Conservation (phyloP, 371 early-diverging fungal genomes). For the Haplosporangium sp. region DNA sequence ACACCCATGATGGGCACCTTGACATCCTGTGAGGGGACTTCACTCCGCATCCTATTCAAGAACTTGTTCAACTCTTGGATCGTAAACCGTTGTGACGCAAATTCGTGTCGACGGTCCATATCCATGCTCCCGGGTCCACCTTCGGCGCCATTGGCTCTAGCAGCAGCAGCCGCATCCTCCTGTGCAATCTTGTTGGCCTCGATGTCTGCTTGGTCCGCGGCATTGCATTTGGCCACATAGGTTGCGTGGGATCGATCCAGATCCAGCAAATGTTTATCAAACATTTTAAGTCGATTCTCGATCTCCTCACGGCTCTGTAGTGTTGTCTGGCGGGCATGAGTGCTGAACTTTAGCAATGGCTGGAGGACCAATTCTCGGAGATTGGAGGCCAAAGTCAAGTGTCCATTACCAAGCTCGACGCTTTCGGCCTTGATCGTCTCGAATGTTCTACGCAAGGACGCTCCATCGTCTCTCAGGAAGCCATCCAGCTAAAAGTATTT, state of each 20-base stretch:
- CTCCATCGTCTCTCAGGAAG: constrained; percentile 81
- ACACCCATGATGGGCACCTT: constrained; percentile 78
- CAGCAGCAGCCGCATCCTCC: constrained; percentile 23
- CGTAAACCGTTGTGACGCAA: constrained; percentile 52
- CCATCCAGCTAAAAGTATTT: constrained; percentile 56
- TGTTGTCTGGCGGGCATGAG: constrained; percentile 67
- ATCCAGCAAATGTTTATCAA: constrained; percentile 63
- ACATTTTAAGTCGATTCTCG: constrained; percentile 65
- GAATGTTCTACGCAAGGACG: constrained; percentile 73
- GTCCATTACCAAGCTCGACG: constrained; percentile 66
- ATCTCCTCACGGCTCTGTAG: constrained; percentile 70
- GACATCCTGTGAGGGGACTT: constrained; percentile 71
- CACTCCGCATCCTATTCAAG: constrained; percentile 64
- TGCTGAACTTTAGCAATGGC: constrained; percentile 69
- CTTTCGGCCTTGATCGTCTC: constrained; percentile 71
- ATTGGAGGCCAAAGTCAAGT: constrained; percentile 64
- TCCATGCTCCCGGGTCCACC: constrained; percentile 12
- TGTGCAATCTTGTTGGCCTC: constrained; percentile 43
- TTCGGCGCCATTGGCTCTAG: constrained; percentile 1
- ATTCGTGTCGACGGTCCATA: constrained; percentile 35
- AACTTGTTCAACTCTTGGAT: constrained; percentile 56
- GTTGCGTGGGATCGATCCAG: constrained; percentile 59
- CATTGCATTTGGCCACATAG: constrained; percentile 64
- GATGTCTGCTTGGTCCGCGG: constrained; percentile 62
- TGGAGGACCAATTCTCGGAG: constrained; percentile 68